Base-by-base conservation (phyloP, 306 rosid species). In the Vigna unguiculata region DNA sequence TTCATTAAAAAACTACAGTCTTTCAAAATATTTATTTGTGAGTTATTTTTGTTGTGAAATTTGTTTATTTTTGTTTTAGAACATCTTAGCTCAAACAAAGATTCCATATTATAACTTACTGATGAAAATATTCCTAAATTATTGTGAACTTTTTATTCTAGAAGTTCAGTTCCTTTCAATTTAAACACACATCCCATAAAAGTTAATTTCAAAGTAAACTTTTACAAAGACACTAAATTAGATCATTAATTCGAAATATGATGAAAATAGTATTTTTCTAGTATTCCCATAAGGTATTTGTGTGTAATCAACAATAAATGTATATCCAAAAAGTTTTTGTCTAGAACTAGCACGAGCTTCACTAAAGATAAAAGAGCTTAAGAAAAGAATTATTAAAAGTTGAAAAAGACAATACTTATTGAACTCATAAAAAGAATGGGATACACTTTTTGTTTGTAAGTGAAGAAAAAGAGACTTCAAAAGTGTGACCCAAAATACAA, bases 341-440 rank as follows among this genome's bases (percentile, higher is more conserved):
- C 51, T 3, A 19, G 4, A 52, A 54, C 16, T 54, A 36, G 69
- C 48, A 36, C 59, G 64, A 25, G 41, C n/a, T 72, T 57, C 63
- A 49, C 70, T 13, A 19, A 63, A 63, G 36, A 34, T 34, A 41
- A 68, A 67, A 52, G 12, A 61, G 17, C 38, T 58, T 25, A 5
- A 52, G 54, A 51, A 76, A 77, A 53, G 22, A 77, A 21, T 67
- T 54, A 77, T 54, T 53, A 67, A 77, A 77, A 67, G 75, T 32
- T 77, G 75, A 16, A 54, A 77, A 77, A 77, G 55, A 69, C 25
- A 67, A 55, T 28, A 41, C 38, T 41, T 19, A 67, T 77, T 77
- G 69, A 77, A 54, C 59, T 41, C 45, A 53, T 67, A 67, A 67
- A 76, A 77, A 53, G 74, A 54, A 67, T 10, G 38, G 13, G 15